Evolutionary conservation across 371 early-diverging fungal species (phyloP).

Genomic region (Massospora cicadina): DNA sequence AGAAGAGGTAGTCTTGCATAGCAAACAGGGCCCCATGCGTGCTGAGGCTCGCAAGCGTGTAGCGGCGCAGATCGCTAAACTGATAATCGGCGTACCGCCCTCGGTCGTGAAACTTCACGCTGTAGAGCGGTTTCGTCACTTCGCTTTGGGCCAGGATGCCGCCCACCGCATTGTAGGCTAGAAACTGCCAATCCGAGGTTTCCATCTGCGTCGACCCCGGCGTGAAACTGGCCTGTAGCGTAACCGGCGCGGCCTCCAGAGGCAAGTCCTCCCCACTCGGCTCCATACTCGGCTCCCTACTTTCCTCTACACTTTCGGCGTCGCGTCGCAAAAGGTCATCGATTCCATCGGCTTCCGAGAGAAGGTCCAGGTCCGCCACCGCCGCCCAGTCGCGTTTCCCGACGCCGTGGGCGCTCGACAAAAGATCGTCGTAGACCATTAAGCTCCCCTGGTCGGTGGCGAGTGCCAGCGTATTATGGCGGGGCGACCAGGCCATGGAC

Average conservation of each 20-base stretch:
- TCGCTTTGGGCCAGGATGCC: neutral
- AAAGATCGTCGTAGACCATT: neutral
- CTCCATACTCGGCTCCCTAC: neutral
- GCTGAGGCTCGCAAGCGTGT: neutral
- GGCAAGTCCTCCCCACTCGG: neutral
- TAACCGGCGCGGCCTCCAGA: neutral
- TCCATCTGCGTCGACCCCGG: slow-evolving; percentile 2
- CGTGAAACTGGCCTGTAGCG: neutral
- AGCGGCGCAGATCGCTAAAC: neutral
- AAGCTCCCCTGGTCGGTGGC: neutral
- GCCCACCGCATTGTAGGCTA: neutral
- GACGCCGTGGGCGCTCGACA: neutral
- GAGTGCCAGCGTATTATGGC: neutral
- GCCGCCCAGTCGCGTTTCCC: neutral
- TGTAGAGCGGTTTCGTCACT: neutral
- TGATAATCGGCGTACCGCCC: neutral
- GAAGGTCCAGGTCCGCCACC: neutral
- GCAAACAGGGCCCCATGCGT: neutral
- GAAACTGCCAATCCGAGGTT: neutral
- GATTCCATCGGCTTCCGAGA: neutral
- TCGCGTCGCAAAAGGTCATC: neutral
- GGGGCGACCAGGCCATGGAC: neutral
- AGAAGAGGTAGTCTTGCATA: neutral
- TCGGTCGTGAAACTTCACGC: neutral
- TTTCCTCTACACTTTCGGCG: neutral